These are phyloP conservation scores for Sugiyamaella grinbergsii DNA, from an alignment of 1,139 yeast species.

Conservation along the genomic window DNA sequence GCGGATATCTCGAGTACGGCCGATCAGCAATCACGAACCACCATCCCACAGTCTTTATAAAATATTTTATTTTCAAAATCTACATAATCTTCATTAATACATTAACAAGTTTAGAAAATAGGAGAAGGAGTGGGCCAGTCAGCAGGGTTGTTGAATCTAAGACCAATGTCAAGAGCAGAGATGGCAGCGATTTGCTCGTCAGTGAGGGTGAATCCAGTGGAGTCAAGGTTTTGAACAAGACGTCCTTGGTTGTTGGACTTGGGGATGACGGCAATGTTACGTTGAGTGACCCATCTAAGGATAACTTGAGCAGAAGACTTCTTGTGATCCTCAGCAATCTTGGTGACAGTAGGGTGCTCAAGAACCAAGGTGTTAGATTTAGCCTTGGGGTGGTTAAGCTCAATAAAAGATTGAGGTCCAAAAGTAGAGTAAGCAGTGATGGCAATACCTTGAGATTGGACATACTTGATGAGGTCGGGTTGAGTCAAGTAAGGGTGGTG, in stretches of 20 bases:
- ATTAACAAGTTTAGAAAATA: slow-evolving; percentile 42
- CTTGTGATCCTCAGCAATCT: slow-evolving; percentile 54
- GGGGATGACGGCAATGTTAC: slow-evolving; percentile 70
- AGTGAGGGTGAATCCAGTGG: slow-evolving; percentile 58
- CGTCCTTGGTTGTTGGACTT: slow-evolving; percentile 63
- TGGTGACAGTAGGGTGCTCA: slow-evolving; percentile 50
- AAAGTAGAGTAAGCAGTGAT: slow-evolving; percentile 80
- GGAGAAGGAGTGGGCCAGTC: slow-evolving; percentile 64
- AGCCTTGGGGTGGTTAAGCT: slow-evolving; percentile 52
- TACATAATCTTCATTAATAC: slow-evolving; percentile 16
- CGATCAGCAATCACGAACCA: no score
- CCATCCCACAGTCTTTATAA: no score
- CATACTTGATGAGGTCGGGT: slow-evolving; percentile 63
- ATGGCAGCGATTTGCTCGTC: slow-evolving; percentile 49
- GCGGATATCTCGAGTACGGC: no score
- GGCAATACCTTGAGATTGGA: slow-evolving; percentile 61
- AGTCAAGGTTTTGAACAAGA: slow-evolving; percentile 57
- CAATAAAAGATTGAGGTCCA: slow-evolving; percentile 64
- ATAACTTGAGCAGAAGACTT: slow-evolving; percentile 64
- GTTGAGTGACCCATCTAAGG: slow-evolving; percentile 70
- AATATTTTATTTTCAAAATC: background rate
- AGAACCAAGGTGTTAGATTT: slow-evolving; percentile 60
- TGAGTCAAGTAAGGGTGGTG: slow-evolving; percentile 92
- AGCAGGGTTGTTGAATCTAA: slow-evolving; percentile 88
- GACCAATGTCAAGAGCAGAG: slow-evolving; percentile 58